These are phyloP conservation scores for Leishmania lainsoni DNA, from an alignment of 208 protist species.

Conservation along the genomic window DNA sequence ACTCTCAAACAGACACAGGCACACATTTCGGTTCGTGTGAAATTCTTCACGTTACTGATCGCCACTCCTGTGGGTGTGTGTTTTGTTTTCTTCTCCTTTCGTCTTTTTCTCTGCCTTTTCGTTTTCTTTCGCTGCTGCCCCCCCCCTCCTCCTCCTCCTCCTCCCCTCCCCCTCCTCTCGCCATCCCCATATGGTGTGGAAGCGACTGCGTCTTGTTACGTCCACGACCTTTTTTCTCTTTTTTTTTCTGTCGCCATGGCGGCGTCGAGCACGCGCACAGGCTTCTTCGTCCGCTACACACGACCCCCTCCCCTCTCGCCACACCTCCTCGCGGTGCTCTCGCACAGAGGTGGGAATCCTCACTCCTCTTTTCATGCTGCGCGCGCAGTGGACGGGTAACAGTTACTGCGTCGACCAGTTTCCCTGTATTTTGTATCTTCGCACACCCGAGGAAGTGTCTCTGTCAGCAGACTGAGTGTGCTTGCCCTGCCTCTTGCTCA, in stretches of 20 bases:
- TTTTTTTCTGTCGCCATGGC: neutral
- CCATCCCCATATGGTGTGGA: neutral
- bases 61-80: neutral
- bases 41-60: neutral
- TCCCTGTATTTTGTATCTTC: no score
- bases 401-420: conserved; percentile 16
- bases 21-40: neutral
- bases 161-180: neutral
- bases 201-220: neutral
- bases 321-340: neutral
- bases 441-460: neutral
- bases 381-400: conserved; percentile 32
- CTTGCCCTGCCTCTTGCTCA: no score
- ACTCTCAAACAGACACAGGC: neutral
- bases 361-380: neutral
- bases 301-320: neutral
- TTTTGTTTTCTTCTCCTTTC: neutral
- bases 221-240: neutral
- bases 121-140: neutral
- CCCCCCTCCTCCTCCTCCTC: neutral
- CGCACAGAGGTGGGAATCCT: neutral
- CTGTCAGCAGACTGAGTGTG: neutral
- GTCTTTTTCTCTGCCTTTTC: neutral
- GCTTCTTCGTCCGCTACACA: neutral
- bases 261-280: neutral